phyloP scores from a whole-genome alignment of 2,329 filamentous ascomycete species.

The Intubia oerlemansii region DNA sequence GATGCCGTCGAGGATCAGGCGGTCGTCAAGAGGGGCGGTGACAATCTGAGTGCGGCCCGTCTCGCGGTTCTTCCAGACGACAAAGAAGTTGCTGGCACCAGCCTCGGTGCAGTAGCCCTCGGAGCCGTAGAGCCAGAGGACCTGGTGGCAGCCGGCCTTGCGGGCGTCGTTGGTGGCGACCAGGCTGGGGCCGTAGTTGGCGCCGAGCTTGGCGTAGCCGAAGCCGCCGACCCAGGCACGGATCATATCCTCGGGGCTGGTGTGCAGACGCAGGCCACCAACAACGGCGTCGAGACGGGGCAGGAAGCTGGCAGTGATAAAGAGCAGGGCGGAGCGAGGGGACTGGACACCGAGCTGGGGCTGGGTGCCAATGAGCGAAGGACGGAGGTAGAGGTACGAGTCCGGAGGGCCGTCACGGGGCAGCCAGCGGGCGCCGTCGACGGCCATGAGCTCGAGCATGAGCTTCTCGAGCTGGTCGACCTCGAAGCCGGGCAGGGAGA shows the following conservation, averaged over 20 bases:
- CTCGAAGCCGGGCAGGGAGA: conserved; percentile 55
- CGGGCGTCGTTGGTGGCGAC: conserved; percentile 59
- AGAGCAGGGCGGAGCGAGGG: conserved; percentile 71
- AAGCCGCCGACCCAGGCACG: conserved; percentile 88
- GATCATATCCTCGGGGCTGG: conserved; percentile 60
- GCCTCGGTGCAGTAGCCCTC: conserved; percentile 72
- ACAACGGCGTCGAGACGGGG: conserved; percentile 27
- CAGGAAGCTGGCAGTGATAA: conserved; percentile 51
- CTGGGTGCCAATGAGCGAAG: conserved; percentile 70
- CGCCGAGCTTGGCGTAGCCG: conserved; percentile 78
- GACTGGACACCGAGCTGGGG: conserved; percentile 60
- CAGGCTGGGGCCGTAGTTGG: conserved; percentile 77
- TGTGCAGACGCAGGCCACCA: conserved; percentile 52
- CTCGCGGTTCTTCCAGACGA: conserved; percentile 54
- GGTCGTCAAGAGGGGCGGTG: conserved; percentile 64
- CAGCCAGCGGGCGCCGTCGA: conserved; percentile 56
- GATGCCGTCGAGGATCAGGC: conserved; percentile 71
- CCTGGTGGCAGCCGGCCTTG: conserved; percentile 58
- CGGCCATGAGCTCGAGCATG: conserved; percentile 46
- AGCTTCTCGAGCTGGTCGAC: conserved; percentile 53
- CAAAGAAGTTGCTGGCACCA: conserved; percentile 80
- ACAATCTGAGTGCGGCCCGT: conserved; percentile 44
- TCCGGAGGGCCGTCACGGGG: conserved; percentile 37
- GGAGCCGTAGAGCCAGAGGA: conserved; percentile 78
- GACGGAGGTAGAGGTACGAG: conserved; percentile 64